phyloP scores from a whole-genome alignment of 345 rosid species.

The Euphorbia pulcherrima region DNA sequence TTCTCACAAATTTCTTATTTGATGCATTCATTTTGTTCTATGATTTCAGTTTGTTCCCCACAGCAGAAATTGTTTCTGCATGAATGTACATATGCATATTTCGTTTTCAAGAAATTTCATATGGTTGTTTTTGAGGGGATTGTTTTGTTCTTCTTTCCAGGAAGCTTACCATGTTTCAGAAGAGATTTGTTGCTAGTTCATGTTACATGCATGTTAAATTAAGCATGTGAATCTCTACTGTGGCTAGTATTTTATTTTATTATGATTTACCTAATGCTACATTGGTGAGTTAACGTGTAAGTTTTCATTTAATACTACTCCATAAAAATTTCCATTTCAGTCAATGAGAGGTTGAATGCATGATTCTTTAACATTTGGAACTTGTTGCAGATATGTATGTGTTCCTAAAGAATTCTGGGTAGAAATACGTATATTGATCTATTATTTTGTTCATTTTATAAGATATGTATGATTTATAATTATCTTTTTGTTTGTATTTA shows the following conservation, averaged over 20 bases:
- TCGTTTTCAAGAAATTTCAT: neutral
- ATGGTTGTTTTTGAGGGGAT: neutral
- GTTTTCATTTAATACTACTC: neutral
- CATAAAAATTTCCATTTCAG: neutral
- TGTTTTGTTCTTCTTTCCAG: neutral
- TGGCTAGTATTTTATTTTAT: neutral
- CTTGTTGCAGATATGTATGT: constrained; percentile 1
- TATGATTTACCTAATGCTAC: neutral
- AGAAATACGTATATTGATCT: too few species aligned
- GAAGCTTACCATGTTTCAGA: neutral
- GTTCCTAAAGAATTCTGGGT: neutral
- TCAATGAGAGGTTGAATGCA: neutral
- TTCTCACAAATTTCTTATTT: neutral
- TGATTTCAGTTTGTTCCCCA: neutral
- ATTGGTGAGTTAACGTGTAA: neutral
- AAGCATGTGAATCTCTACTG: neutral
- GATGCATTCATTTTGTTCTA: neutral
- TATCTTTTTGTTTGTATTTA: neutral
- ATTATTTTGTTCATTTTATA: neutral
- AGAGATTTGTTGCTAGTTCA: neutral
- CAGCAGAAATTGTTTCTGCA: neutral
- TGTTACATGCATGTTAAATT: neutral
- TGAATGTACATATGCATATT: neutral
- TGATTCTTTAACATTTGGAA: too few species aligned
- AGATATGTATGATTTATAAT: too few species aligned